A percentile compares a stretch with the other conserved stretches of the same genome.
Evolutionary conservation across 345 rosid species (phyloP).

Genomic region (Litchi chinensis): DNA sequence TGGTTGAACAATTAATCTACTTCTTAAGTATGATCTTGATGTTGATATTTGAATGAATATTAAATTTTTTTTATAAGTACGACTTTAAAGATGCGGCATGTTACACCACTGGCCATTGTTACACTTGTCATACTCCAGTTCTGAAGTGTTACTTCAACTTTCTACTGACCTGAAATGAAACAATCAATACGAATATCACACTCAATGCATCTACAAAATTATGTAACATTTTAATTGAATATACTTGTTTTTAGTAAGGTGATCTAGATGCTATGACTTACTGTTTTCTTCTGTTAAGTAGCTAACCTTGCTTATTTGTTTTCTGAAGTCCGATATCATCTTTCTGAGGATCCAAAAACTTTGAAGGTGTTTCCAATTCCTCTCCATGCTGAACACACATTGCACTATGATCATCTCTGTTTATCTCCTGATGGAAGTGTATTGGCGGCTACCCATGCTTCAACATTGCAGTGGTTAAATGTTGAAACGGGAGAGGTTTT

Average conservation of each 20-base stretch:
- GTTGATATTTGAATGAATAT: not conserved
- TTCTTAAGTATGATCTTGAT: not conserved
- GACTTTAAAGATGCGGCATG: not conserved
- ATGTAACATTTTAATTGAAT: not conserved
- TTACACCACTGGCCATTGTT: not conserved
- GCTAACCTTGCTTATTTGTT: conserved; percentile 24
- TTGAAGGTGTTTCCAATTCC: conserved; percentile 87
- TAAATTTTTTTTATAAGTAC: not conserved
- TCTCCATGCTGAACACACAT: conserved; percentile 60
- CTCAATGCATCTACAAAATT: not conserved
- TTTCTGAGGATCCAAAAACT: conserved; percentile 97
- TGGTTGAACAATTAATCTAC: not conserved
- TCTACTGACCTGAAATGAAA: not conserved
- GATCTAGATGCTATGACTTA: not conserved
- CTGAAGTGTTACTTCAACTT: not conserved
- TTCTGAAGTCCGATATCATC: conserved; percentile 81
- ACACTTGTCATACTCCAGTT: not conserved
- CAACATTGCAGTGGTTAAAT: conserved; percentile 84
- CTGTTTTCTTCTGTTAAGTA: not conserved
- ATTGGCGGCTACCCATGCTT: conserved; percentile 76
- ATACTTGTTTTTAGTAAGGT: conserved; percentile 2
- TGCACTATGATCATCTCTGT: conserved; percentile 81
- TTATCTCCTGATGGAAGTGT: conserved; percentile 91
- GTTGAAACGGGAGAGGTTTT: conserved; percentile 79
- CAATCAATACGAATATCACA: not conserved